Percentiles rank a stretch among this genome's conserved stretches.
Evolutionary conservation across 2,329 filamentous ascomycete species (phyloP).

Genomic region (Calonectria pauciramosa): DNA sequence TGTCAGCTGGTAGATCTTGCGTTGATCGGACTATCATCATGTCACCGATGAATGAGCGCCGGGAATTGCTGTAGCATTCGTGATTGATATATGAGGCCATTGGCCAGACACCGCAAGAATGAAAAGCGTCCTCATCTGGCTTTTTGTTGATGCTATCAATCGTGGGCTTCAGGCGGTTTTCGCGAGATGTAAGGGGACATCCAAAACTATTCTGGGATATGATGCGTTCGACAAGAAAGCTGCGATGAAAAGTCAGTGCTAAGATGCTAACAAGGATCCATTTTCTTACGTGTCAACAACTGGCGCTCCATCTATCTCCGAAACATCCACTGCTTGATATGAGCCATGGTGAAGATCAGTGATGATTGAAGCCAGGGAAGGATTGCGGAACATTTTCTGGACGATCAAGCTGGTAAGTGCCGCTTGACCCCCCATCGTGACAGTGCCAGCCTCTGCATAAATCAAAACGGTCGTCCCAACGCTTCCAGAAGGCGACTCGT

Average conservation of each 20-base stretch:
- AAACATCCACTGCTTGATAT: conserved; percentile 47
- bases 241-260: conserved; percentile 28
- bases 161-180: neutral
- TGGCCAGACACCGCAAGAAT: conserved; percentile 61
- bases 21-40: conserved; percentile 65
- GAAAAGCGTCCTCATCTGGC: conserved; percentile 4
- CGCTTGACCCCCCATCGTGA: conserved; percentile 54
- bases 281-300: conserved; percentile 60
- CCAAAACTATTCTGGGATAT: conserved; percentile 60
- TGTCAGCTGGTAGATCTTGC: conserved; percentile 55
- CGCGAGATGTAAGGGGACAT: conserved; percentile 40
- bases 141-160: neutral
- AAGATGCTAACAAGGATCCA: rapidly evolving
- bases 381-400: conserved; percentile 62
- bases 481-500: conserved; percentile 29
- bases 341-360: conserved; percentile 56
- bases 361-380: conserved; percentile 16
- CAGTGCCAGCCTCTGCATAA: conserved; percentile 50
- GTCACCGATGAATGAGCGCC: conserved; percentile 66
- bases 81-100: conserved; percentile 67
- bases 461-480: conserved; percentile 48
- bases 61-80: conserved; percentile 61
- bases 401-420: conserved; percentile 56
- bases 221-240: conserved; percentile 61
- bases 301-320: conserved; percentile 50